Conservation (phyloP, 2,329 filamentous ascomycete genomes). For the Tricladium varicosporioides region DNA sequence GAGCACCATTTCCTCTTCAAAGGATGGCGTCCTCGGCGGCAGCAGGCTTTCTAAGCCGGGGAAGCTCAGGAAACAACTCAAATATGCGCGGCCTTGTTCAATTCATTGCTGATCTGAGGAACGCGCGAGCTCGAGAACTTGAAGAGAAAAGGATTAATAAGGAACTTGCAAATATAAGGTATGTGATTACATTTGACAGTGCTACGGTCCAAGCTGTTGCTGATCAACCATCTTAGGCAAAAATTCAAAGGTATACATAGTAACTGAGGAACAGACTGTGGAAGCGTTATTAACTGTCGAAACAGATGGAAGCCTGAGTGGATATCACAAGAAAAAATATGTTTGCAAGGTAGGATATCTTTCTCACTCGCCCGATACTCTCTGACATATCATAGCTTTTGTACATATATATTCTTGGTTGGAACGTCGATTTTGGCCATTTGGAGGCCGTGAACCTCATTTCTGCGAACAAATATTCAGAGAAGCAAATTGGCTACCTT, state of each 20-base stretch:
- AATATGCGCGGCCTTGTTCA: slow-evolving; percentile 87
- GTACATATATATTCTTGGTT: slow-evolving; percentile 98
- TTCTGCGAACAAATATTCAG: slow-evolving; percentile 94
- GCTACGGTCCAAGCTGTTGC: neutral
- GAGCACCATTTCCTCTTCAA: neutral
- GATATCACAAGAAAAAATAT: slow-evolving; percentile 99
- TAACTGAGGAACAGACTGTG: neutral
- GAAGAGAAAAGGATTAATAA: slow-evolving; percentile 99
- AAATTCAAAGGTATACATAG: slow-evolving; percentile 77
- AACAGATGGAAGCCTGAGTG: slow-evolving; percentile 79
- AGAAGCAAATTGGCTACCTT: slow-evolving; percentile 98
- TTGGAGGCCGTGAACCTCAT: slow-evolving; percentile 98
- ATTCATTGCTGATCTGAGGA: slow-evolving; percentile 95
- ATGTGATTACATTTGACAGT: slow-evolving; percentile 32
- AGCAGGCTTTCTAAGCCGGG: slow-evolving; percentile 64
- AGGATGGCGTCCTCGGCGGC: slow-evolving; percentile 33
- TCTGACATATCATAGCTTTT: slow-evolving; percentile 54
- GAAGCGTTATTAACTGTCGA: slow-evolving; percentile 16
- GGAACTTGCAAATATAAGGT: slow-evolving; percentile 95
- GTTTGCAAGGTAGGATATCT: slow-evolving; percentile 76
- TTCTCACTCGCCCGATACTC: slow-evolving; percentile 7
- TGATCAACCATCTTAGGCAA: slow-evolving; percentile 52
- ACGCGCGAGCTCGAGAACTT: slow-evolving; percentile 89
- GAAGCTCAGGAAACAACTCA: slow-evolving; percentile 57
- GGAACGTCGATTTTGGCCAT: slow-evolving; percentile 98